Evolutionary conservation across 2,329 filamentous ascomycete species (phyloP), one percentile per base, ranked within the genome.

Genomic region (Neodidymelliopsis sp.): DNA sequence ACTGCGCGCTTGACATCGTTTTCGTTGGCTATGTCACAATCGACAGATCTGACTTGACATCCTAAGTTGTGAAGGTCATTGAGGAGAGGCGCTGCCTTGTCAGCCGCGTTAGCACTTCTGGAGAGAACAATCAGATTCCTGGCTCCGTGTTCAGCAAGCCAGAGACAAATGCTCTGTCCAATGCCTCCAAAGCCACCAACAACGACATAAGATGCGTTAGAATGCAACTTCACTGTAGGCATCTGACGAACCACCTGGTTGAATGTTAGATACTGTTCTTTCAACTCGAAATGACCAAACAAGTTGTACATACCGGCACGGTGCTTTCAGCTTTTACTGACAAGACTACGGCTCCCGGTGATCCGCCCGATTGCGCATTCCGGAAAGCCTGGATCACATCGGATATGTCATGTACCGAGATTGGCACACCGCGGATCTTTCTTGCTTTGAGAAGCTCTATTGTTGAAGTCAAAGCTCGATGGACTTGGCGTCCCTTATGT

Each of bases 401-500:
- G 15, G 41, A 44, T 15, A 44, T 37, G 3, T 36, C 31, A 10
- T 44, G 24, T 4, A 44, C 31, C 1, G 41, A 44, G 9, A 44
- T 44, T 2, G 24, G 31, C 10, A 36, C 41, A 10, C 24, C 41
- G 11, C 28, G 19, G 9, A 41, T 24, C 19, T 41, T 41, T 13
- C 38, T 41, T 30, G 16, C 25, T 8, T 37, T 29, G 5, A 44
- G 7, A 12, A 30, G 31, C 11, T 37, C 25, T 3, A 36, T 12
- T 4, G 31, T 33, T 2, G 42, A 33, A 20, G 2, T 30, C 24
- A 37, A 38, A 13, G 25, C 24, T 16, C 20, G 25, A 13, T 38
- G 20, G n/a, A 35, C 30, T 9, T 44, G 39, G 15, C 11, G 19
- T 20, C 41, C 11, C 0, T 76, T 52, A 13, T 30, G 76, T 6